phyloP scores from a whole-genome alignment of 352 stramenopile genomes.

The Lagenidium giganteum region DNA sequence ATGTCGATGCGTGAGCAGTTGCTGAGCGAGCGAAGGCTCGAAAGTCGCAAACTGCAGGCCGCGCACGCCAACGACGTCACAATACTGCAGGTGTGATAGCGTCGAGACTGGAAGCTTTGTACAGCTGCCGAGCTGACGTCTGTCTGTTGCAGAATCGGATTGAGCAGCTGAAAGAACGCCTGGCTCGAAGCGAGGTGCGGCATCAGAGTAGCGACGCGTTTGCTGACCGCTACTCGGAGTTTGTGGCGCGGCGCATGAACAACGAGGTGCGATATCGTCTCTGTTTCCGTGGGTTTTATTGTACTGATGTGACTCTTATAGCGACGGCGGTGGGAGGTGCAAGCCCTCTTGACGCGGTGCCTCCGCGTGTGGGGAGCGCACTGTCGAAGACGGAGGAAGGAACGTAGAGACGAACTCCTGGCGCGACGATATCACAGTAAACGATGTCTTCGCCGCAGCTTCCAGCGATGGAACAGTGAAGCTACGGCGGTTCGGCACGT shows the following conservation, averaged over 20 bases:
- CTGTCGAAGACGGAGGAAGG: background rate
- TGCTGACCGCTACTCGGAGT: conserved; percentile 27
- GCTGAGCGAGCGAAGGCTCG: conserved; percentile 17
- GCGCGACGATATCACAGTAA: conserved; percentile 15
- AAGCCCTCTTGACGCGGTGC: conserved; percentile 15
- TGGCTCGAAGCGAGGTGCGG: conserved; percentile 6
- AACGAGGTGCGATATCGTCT: conserved; percentile 15
- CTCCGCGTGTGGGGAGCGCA: conserved; percentile 25
- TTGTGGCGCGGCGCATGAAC: conserved; percentile 17
- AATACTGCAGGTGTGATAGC: conserved; percentile 29
- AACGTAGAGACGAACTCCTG: background rate
- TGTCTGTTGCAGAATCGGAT: conserved; percentile 23
- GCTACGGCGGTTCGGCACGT: no score
- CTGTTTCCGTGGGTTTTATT: background rate
- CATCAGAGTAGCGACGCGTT: conserved; percentile 5
- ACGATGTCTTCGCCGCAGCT: conserved; percentile 6
- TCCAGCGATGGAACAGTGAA: conserved; percentile 19
- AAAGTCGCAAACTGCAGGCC: conserved; percentile 42
- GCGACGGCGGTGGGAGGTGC: conserved; percentile 18
- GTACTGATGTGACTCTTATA: conserved; percentile 7
- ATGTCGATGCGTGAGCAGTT: conserved; percentile 12
- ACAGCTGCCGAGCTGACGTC: no score
- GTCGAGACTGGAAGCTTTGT: no score
- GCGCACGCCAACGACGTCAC: conserved; percentile 36
- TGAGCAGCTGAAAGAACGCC: conserved; percentile 27